Evolutionary conservation across 495 filamentous ascomycete genomes (phyloP).

Genomic region (Hyaloscypha bicolor): DNA sequence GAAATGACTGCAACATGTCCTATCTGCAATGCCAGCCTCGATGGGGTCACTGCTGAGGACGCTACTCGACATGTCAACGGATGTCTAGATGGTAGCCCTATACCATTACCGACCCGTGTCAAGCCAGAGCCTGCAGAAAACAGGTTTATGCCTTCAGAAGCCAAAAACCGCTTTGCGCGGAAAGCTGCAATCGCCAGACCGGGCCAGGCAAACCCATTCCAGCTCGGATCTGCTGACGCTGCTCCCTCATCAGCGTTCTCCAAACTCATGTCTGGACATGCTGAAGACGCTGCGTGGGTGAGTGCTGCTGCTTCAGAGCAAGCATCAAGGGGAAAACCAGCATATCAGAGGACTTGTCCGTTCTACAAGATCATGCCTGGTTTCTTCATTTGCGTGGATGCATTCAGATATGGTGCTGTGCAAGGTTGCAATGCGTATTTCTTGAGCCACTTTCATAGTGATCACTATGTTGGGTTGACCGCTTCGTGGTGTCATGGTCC

Average conservation of each 20-base stretch:
- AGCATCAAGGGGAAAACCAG: constrained; percentile 81
- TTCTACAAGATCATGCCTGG: constrained; percentile 98
- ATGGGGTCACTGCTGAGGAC: constrained; percentile 59
- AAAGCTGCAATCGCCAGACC: constrained; percentile 71
- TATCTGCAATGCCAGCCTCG: constrained; percentile 68
- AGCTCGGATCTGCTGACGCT: constrained; percentile 42
- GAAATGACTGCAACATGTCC: constrained; percentile 61
- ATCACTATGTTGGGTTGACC: constrained; percentile 93
- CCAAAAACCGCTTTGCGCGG: constrained; percentile 54
- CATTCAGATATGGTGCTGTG: constrained; percentile 93
- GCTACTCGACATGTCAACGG: constrained; percentile 82
- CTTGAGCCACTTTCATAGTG: constrained; percentile 95
- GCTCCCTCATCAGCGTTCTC: constrained; percentile 72
- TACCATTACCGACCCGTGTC: constrained; percentile 43
- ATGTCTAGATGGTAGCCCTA: constrained; percentile 82
- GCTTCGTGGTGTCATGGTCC: constrained; percentile 89
- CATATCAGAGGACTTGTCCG: constrained; percentile 87
- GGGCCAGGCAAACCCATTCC: constrained; percentile 75
- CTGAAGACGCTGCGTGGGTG: constrained; percentile 89
- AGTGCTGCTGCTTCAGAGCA: constrained; percentile 78
- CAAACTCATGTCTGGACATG: constrained; percentile 87
- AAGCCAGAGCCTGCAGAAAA: constrained; percentile 23
- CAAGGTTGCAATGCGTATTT: constrained; percentile 95
- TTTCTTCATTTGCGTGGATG: constrained; percentile 91
- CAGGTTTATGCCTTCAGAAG: constrained; percentile 43